A percentile compares a stretch with the other conserved stretches of the same genome.
phyloP scores from a whole-genome alignment of 2,329 filamentous ascomycete species.

The Sphaerostilbella broomeana region DNA sequence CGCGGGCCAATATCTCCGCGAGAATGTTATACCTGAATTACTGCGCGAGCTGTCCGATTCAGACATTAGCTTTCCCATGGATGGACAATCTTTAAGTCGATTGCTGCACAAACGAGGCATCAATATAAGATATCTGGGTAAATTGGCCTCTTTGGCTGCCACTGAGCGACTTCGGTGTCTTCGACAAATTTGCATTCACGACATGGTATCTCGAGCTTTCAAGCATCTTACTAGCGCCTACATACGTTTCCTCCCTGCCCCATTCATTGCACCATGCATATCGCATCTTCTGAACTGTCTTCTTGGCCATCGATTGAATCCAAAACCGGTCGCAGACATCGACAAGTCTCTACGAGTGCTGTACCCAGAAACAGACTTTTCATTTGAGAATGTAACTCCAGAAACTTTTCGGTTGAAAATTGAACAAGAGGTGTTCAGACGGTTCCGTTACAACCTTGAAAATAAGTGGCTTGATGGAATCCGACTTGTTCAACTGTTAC shows the following conservation, averaged over 20 bases:
- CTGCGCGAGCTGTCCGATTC: slow-evolving; percentile 83
- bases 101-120: slow-evolving; percentile 95
- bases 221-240: slow-evolving; percentile 83
- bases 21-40: slow-evolving; percentile 75
- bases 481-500: slow-evolving; percentile 75
- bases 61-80: slow-evolving; percentile 96
- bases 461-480: slow-evolving; percentile 60
- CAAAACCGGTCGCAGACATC: slow-evolving; percentile 69
- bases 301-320: slow-evolving; percentile 68
- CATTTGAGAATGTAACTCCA: slow-evolving; percentile 73
- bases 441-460: slow-evolving; percentile 71
- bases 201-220: slow-evolving; percentile 93
- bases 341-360: slow-evolving; percentile 67
- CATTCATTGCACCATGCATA: slow-evolving; percentile 72
- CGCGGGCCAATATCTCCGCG: slow-evolving; percentile 70
- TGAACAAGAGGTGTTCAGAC: slow-evolving; percentile 60
- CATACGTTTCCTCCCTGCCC: slow-evolving; percentile 70
- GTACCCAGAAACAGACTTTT: slow-evolving; percentile 75
- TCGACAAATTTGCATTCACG: slow-evolving; percentile 70
- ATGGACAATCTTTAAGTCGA: slow-evolving; percentile 82
- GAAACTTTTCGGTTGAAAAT: slow-evolving; percentile 64
- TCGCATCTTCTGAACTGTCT: slow-evolving; percentile 92
- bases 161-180: slow-evolving; percentile 71
- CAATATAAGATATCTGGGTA: slow-evolving; percentile 93
- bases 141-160: slow-evolving; percentile 63